Evolutionary conservation across 331 rosid species (phyloP).

Genomic region (Quercus tomentella): DNA sequence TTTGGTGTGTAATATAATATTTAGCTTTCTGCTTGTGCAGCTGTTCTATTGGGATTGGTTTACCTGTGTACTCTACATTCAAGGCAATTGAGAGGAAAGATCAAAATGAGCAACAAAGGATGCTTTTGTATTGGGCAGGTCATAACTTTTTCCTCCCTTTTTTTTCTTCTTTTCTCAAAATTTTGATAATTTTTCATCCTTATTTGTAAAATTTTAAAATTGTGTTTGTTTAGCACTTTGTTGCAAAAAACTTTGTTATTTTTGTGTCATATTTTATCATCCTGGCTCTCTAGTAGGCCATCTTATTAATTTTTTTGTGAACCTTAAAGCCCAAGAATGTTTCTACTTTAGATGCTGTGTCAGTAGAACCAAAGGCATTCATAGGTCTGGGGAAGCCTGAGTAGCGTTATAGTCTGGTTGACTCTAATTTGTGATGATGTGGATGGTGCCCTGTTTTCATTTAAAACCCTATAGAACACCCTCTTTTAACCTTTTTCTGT

Average conservation of each 20-base stretch:
- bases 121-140: conserved; percentile 98
- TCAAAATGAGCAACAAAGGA: conserved; percentile 60
- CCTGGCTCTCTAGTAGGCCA: neutral
- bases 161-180: neutral
- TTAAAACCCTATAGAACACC: neutral
- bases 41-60: conserved; percentile 77
- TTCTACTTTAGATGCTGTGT: neutral
- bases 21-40: conserved; percentile 30
- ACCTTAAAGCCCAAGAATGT: neutral
- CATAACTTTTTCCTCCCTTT: neutral
- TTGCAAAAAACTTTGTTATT: neutral
- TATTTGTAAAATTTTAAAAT: neutral
- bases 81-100: conserved; percentile 84
- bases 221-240: neutral
- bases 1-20: neutral
- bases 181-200: neutral
- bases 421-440: neutral
- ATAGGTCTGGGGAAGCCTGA: neutral
- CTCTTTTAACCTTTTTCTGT: neutral
- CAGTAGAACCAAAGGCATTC: neutral
- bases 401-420: neutral
- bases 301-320: neutral
- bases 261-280: neutral
- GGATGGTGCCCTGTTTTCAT: neutral
- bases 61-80: conserved; percentile 87